phyloP scores from a whole-genome alignment of 1,284 basidiomycete genomes.

The Exobasidium rhododendri region DNA sequence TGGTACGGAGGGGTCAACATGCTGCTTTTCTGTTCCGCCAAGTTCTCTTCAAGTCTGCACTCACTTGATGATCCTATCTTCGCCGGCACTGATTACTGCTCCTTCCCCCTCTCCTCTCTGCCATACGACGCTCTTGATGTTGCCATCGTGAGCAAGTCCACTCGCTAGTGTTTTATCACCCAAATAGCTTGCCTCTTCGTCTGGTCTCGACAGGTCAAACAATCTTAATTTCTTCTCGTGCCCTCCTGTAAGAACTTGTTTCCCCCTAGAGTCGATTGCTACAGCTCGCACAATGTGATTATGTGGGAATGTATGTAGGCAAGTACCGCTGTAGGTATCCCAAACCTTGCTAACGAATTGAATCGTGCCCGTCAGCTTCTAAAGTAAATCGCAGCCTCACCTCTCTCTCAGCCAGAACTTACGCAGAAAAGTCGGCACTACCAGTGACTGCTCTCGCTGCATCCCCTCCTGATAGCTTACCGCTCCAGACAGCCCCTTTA shows the following conservation, averaged over 20 bases:
- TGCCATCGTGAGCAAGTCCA: constrained; percentile 71
- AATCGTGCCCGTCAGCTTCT: constrained; percentile 12
- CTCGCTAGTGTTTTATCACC: constrained; percentile 58
- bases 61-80: constrained; percentile 85
- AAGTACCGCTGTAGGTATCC: constrained; percentile 86
- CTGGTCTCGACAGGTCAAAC: constrained; percentile 72
- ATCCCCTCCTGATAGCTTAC: constrained; percentile 74
- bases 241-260: constrained; percentile 80
- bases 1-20: background rate
- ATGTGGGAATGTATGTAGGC: constrained; percentile 88
- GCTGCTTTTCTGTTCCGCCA: no score
- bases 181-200: constrained; percentile 80
- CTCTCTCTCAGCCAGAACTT: constrained; percentile 54
- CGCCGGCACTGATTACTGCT: constrained; percentile 76
- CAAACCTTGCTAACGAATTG: constrained; percentile 96
- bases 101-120: constrained; percentile 67
- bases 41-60: no score
- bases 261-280: constrained; percentile 69
- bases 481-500: constrained; percentile 97
- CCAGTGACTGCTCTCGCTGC: constrained; percentile 78
- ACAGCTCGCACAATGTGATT: constrained; percentile 97
- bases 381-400: background rate
- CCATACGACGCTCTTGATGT: constrained; percentile 88
- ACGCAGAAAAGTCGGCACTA: constrained; percentile 97
- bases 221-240: constrained; percentile 96